Percentiles rank a stretch among this genome's conserved stretches.
These are phyloP conservation scores for Leptographium wingfieldii DNA, from an alignment of 2,329 filamentous ascomycete species.

Conservation along the genomic window DNA sequence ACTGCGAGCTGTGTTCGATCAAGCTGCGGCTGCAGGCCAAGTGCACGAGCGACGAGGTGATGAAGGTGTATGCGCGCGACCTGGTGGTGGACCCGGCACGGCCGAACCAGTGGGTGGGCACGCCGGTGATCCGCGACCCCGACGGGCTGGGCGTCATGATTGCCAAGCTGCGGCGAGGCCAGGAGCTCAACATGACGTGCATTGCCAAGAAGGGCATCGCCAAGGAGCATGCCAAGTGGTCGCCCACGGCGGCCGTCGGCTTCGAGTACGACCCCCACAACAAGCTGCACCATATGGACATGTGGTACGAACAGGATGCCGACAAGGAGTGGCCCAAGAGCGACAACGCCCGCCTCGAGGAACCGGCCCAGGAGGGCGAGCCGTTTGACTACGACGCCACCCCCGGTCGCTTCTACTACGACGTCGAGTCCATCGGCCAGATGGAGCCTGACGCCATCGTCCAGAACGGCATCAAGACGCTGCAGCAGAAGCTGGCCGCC, in stretches of 20 bases:
- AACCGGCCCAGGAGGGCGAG: slow-evolving; percentile 67
- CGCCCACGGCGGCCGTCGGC: slow-evolving; percentile 78
- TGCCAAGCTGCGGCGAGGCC: slow-evolving; percentile 77
- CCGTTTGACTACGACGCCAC: slow-evolving; percentile 84
- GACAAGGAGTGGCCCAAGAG: slow-evolving; percentile 79
- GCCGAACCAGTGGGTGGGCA: slow-evolving; percentile 62
- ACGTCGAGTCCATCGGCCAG: slow-evolving; percentile 79
- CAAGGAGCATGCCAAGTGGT: slow-evolving; percentile 98
- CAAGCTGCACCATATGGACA: slow-evolving; percentile 79
- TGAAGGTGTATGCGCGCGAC: slow-evolving; percentile 90
- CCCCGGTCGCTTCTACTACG: slow-evolving; percentile 79
- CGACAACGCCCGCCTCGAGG: slow-evolving; percentile 68
- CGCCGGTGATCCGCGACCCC: slow-evolving; percentile 71
- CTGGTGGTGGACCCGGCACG: slow-evolving; percentile 59
- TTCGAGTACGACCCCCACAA: slow-evolving; percentile 99
- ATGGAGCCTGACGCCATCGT: slow-evolving; percentile 85
- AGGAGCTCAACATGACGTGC: slow-evolving; percentile 82
- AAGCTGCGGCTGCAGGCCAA: slow-evolving; percentile 73
- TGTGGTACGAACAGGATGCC: slow-evolving; percentile 87
- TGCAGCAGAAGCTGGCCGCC: slow-evolving; percentile 80
- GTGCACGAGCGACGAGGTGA: slow-evolving; percentile 74
- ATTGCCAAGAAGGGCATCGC: slow-evolving; percentile 97
- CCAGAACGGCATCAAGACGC: slow-evolving; percentile 71
- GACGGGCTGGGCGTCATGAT: slow-evolving; percentile 75
- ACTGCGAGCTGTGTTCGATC: slow-evolving; percentile 86